Evolutionary conservation across 805 yeast genomes (phyloP), one percentile per base, ranked within the genome.

Genomic region (Cyberlindnera maclurae): DNA sequence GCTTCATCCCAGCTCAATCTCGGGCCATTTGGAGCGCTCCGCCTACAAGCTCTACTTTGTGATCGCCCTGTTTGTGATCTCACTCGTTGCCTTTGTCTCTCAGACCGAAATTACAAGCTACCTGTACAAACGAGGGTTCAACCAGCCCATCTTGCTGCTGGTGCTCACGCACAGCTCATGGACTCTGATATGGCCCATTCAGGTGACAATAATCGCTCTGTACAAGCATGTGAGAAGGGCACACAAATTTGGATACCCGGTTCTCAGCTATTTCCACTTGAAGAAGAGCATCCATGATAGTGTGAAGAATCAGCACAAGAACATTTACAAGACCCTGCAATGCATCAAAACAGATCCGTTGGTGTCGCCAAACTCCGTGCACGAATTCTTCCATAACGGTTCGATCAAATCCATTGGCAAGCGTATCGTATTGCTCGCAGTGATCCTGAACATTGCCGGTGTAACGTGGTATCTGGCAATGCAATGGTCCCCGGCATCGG

Each of bases 401-500:
- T 42, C 57, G 3, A 49, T 55, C 12, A 12, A 17, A 33, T 75
- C 78, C 54, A 62, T 82, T 12, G 47, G 71, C 28, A 48, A 49
- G 29, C 62, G 69, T 17, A 57, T 75, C 4, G 58, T 67, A 3
- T 36, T 70, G 3, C 62, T 82, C 24, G 70, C 82, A 3, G 24
- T 73, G 8, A 71, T 86, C 6, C 64, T 86, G 43, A 83, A 83
- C 15, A 43, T 76, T 2, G 95, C 95, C 0, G 95, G 94, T 2
- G 65, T 74, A 15, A 75, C 95, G 2, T 86, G 96, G 96, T 87
- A 85, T 55, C 71, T 83, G 13, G 82, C 95, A 10, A 84, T 87
- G 77, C 69, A 78, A 24, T 61, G 83, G 54, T 79, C 95, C 1
- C 82, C 88, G 22, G 86, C 94, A 0, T 70, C 86, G 3, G 95